Evolutionary conservation across 495 filamentous ascomycete genomes (phyloP), one percentile per base, ranked within the genome.

Genomic region (Xylaria cubensis): DNA sequence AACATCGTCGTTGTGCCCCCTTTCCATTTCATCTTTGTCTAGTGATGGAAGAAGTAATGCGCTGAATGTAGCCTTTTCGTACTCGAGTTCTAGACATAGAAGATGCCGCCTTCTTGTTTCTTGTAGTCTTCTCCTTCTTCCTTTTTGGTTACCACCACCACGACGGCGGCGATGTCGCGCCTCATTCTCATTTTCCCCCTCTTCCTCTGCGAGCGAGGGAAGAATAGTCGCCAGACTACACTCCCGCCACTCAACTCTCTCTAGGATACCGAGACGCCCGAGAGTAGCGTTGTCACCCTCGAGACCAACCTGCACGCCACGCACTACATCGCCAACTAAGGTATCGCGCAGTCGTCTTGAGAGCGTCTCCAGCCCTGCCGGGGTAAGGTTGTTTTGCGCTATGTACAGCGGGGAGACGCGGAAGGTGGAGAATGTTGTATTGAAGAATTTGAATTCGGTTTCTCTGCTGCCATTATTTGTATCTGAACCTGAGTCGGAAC

Each of bases 241-340:
- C 76, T 77, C 82, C 0, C 75, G 70, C 51, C 84, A 76, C 19
- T 79, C 79, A 0, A 85, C 84, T 0, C 55, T 74, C 51, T 81
- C 78, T 56, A 87, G 51, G 46, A 78, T 73, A 10, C 85, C 85
- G 2, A 79, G 79, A 17, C 82, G 74, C 0, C 83, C 81, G 26
- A 84, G 63, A 5, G 74, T 72, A 1, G 70, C 79, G 19, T 39
- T 61, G 2, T 79, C 80, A 5, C 72, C 72, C 32, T 81, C 69
- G 41, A 74, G 51, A 1, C 82, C 81, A 4, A 87, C 79, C 55
- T 85, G 83, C 29, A 86, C 83, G 39, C 85, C 85, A 34, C 85
- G 84, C 24, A 86, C 82, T 0, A 86, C 84, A 67, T 86, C 85
- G 0, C 84, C 84, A 0, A 86, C 84, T 0, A 87, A 77, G 8